phyloP scores from a whole-genome alignment of 75 land plant species.

The Picea sitchensis region DNA sequence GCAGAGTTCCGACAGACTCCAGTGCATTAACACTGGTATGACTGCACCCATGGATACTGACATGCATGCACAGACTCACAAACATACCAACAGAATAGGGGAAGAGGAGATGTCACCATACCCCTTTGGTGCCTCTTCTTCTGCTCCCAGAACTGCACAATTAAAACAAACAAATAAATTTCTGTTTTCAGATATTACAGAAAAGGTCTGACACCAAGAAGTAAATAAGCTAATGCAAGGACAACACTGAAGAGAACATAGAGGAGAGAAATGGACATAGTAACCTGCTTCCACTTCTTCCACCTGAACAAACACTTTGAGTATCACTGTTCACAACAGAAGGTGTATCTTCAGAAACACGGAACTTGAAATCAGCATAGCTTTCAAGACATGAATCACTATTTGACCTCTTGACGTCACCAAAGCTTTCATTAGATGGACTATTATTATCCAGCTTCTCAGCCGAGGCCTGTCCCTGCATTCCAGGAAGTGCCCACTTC shows the following conservation, averaged over 20 bases:
- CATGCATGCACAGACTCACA: background rate
- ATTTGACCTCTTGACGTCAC: background rate
- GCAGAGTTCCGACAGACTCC: no score
- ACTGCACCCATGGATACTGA: no score
- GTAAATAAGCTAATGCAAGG: background rate
- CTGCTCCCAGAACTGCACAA: constrained; percentile 6
- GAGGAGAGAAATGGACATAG: background rate
- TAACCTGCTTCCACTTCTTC: constrained; percentile 9
- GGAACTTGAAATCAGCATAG: background rate
- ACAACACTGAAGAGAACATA: background rate
- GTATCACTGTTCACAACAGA: background rate
- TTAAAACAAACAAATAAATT: background rate
- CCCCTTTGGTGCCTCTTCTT: constrained; percentile 9
- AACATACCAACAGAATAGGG: background rate
- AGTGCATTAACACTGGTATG: no score
- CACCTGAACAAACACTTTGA: background rate
- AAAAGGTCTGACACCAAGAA: background rate
- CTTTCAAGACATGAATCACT: background rate
- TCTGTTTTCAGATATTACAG: background rate
- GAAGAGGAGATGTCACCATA: background rate
- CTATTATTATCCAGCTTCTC: background rate
- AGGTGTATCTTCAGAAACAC: constrained; percentile 4
- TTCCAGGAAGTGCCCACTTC: constrained; percentile 60
- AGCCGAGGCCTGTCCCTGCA: constrained; percentile 22
- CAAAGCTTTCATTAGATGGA: background rate